Conservation (phyloP, 2,329 filamentous ascomycete species). For the Mycosphaerelloides madeirae region DNA sequence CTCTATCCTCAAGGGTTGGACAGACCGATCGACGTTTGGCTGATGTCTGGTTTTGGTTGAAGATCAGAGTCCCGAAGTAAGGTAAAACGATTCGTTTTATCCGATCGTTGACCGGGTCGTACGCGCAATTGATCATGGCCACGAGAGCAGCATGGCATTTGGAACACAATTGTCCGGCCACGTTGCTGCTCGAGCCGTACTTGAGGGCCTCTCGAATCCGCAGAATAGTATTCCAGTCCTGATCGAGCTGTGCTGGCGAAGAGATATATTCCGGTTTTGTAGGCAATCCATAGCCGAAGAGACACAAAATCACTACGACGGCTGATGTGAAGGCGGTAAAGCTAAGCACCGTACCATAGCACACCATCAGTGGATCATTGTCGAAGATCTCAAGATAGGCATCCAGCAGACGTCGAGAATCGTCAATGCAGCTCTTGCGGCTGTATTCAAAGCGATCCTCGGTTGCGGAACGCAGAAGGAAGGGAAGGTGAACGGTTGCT, state of each 20-base stretch:
- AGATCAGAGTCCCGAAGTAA: constrained; percentile 9
- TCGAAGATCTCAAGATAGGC: constrained; percentile 39
- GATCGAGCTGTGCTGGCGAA: neutral
- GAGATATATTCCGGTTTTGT: constrained; percentile 31
- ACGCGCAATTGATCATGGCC: constrained; percentile 2
- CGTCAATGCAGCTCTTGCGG: constrained; percentile 37
- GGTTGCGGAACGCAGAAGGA: constrained; percentile 38
- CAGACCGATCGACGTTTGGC: neutral
- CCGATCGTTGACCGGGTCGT: neutral
- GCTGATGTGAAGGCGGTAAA: constrained; percentile 46
- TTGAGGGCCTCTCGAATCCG: constrained; percentile 5
- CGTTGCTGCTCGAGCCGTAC: constrained; percentile 1
- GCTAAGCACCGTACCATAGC: constrained; percentile 44
- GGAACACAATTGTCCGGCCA: constrained; percentile 4
- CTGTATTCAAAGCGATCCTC: constrained; percentile 38
- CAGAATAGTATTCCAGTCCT: constrained; percentile 3
- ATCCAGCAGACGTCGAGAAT: constrained; percentile 39
- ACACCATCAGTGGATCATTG: constrained; percentile 7
- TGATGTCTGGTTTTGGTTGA: neutral
- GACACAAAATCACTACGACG: constrained; percentile 41
- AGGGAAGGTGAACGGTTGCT: constrained; percentile 44
- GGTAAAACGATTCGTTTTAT: constrained; percentile 7
- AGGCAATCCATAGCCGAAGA: constrained; percentile 40
- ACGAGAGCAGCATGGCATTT: constrained; percentile 7
- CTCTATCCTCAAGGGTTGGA: too few relatives aligned